phyloP scores from a whole-genome alignment of 202 grass and related monocot genomes.

The Hordeum pubiflorum region DNA sequence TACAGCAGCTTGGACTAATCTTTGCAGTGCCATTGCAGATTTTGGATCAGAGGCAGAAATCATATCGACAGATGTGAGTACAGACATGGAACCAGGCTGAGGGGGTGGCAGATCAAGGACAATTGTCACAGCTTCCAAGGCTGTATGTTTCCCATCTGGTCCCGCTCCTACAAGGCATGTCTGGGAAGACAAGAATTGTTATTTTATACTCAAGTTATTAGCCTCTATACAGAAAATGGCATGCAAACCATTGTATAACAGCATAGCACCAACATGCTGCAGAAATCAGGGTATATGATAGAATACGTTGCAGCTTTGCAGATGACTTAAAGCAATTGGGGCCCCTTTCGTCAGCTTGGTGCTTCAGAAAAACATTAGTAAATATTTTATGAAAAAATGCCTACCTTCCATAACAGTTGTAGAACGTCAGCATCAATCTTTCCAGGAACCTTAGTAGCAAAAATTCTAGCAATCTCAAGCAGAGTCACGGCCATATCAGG shows the following conservation, averaged over 20 bases:
- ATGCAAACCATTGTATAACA: constrained; percentile 5
- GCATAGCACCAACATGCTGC: neutral
- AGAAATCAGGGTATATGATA: neutral
- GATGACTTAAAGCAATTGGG: neutral
- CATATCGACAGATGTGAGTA: constrained; percentile 84
- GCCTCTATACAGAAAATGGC: neutral
- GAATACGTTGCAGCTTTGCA: constrained; percentile 3
- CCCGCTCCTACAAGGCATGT: constrained; percentile 98
- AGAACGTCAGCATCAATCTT: constrained; percentile 99
- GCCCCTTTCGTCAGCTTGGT: neutral
- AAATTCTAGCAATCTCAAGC: constrained; percentile 98
- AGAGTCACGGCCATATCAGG: constrained; percentile 98
- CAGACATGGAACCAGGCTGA: constrained; percentile 83
- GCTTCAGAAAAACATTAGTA: neutral
- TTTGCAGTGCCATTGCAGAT: constrained; percentile 97
- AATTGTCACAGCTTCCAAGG: constrained; percentile 98
- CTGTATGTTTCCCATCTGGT: constrained; percentile 97
- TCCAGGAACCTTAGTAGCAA: constrained; percentile 98
- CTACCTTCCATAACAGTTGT: constrained; percentile 98
- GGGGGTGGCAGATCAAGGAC: constrained; percentile 97
- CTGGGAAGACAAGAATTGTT: constrained; percentile 42
- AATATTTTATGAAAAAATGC: constrained; percentile 24
- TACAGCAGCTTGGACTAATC: constrained; percentile 98
- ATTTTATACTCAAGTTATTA: constrained; percentile 15
- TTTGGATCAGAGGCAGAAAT: constrained; percentile 94